Base-by-base conservation (phyloP, 345 rosid species). In the Ailanthus altissimus region DNA sequence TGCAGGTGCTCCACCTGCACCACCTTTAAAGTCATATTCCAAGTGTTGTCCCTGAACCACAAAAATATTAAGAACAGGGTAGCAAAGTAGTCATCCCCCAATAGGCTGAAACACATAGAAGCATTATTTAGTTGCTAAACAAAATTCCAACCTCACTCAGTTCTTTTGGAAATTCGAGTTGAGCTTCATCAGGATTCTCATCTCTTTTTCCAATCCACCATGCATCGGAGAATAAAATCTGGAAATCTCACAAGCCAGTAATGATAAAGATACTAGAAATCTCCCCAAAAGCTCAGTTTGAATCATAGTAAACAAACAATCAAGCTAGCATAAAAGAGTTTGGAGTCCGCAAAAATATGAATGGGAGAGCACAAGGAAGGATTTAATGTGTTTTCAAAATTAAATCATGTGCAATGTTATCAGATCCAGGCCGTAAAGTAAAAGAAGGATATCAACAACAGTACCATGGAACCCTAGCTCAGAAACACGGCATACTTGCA, bases 161-260 rank as follows among this genome's bases (percentile, higher is more conserved):
- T 70, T 90, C 96, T 77, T 90, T 79, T 40, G 97, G 99, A 77
- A 95, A 92, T 32, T 90, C 91, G 67, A 95, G 93, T 5, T 81
- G 84, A 0, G 78, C 86, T 88, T 95, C 98, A 49, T 90, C 91
- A 0, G 93, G 98, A 72, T 93, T 95, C n/a, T 95, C 92, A 28
- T 93, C 97, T 81, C 88, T 87, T 26, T 82, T 90, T 49, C 99
- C 99, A 82, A 95, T 90, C 99, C 97, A 95, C 97, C 99, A 93
- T 58, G 89, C 93, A 64, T 95, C 97, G 76, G 99, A 88, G 85
- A 93, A 95, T 45, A 90, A 92, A 89, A 95, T 86, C 98, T 92
- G 81, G 74, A n/a, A 67, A 65, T 47, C 78, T 78, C 74, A 80
- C 21, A 21, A 67, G 68, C 15, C 53, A 45, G 6, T 21, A 72